Evolutionary conservation across 805 yeast genomes (phyloP), one percentile per base, ranked within the genome.

Genomic region (Yarrowia deformans): DNA sequence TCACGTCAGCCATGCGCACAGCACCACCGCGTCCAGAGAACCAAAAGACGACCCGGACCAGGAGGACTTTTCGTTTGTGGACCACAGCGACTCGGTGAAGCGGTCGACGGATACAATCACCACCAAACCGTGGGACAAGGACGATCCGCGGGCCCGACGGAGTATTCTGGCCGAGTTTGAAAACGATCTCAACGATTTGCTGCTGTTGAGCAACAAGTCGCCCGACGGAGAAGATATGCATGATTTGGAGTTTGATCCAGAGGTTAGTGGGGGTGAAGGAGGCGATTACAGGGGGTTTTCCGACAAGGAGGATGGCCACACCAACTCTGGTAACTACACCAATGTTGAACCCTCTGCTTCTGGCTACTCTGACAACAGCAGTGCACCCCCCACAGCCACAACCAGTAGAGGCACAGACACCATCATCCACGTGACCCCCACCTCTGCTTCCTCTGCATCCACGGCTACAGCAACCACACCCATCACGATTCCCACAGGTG

Each of bases 11-110:
- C n/a, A n/a, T n/a, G n/a, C n/a, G n/a, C n/a, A n/a, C n/a, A n/a
- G n/a, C n/a, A n/a, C n/a, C n/a, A n/a, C n/a, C n/a, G n/a, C n/a
- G n/a, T n/a, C n/a, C n/a, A n/a, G n/a, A n/a, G n/a, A n/a, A n/a
- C n/a, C n/a, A n/a, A n/a, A n/a, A n/a, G n/a, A 60, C 34, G 66
- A 60, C 19, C 35, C 52, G 19, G 63, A 56, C 34, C 52, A 60
- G 42, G 66, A 60, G 42, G 66, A 60, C 18, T 60, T 60, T 19
- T 60, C 66, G 42, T 60, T 60, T 45, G 66, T 60, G 13, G 66
- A 60, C 52, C 66, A 60, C 34, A 19, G 42, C 32, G 50, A 42
- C 66, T 43, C 66, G 32, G 40, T 45, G 8, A 43, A 56, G n/a
- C 66, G 50, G 12, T 37, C 46, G 12, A 10, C 16, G 10, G 37